Evolutionary conservation across 768 basidiomycete species (phyloP), one percentile per base, ranked within the genome.

Genomic region (Hygrophorus pudorinus): DNA sequence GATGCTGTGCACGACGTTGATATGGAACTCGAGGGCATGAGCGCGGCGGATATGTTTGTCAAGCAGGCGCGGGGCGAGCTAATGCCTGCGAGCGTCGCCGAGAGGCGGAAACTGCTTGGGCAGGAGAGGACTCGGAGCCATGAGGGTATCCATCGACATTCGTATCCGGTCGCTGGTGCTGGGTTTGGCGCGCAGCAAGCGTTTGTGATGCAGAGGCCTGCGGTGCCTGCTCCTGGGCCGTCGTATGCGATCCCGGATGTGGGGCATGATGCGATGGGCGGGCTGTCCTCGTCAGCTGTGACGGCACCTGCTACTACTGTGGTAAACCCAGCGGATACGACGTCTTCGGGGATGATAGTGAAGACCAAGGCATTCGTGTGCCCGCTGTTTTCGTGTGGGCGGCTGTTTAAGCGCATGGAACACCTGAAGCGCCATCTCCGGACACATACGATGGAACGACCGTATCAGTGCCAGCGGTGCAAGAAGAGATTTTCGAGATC

Each of bases 351-450:
- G 2, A 61, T 64, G 31, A 60, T n/a, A n/a, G n/a, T 67, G 28
- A 73, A 70, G 53, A 69, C 71, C 27, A 81, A 81, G 56, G 79
- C 78, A 3, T 92, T 80, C 56, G 74, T 81, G 39, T 94, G 91
- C 62, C 88, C 88, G 14, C 71, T 90, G 1, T 81, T 76, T 59
- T 85, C 85, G 11, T 96, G 91, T 56, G 79, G 85, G 2, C 70
- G 85, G 49, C 65, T 84, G 52, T 94, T 93, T 76, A 92, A 90
- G 71, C 78, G 91, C 9, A 81, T 85, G 75, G 91, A 94, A 57
- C 90, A 94, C 57, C 73, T 93, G 52, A 86, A 87, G 63, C 66
- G 90, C 35, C 91, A 94, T 60, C 63, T 91, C 24, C 74, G 88
- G 47, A 90, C 89, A 7, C 91, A 94, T 58, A 92, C 89, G 20